Conservation (phyloP, 176 grass and related monocot species). For the Eragrostis curvula region DNA sequence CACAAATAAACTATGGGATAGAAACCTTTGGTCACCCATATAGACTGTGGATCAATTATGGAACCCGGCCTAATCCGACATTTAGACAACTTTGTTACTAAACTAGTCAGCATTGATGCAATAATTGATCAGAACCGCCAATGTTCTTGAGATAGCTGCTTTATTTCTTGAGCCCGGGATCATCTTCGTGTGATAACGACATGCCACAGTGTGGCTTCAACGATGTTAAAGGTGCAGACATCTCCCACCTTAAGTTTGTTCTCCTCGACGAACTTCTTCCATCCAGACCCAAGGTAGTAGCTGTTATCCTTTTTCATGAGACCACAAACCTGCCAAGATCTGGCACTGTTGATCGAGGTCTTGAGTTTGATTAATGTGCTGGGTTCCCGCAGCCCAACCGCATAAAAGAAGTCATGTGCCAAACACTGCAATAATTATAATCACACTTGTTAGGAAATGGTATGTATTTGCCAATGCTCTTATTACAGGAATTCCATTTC, state of each 20-base stretch:
- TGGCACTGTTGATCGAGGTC: not conserved
- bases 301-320: too few species aligned
- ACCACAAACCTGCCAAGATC: slow-evolving; percentile 21
- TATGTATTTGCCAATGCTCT: not conserved
- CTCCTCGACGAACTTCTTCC: slow-evolving; percentile 18
- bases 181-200: slow-evolving; percentile 1
- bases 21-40: too few species aligned
- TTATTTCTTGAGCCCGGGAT: not conserved
- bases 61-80: too few species aligned
- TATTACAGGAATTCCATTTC: not conserved
- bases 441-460: not conserved
- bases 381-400: not conserved
- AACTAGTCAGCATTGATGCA: too few species aligned
- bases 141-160: too few species aligned
- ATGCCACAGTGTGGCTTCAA: slow-evolving; percentile 23
- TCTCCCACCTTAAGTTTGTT: slow-evolving; percentile 36
- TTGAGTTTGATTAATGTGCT: slow-evolving; percentile 5
- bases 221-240: slow-evolving; percentile 26
- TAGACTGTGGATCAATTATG: too few species aligned
- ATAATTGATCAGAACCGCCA: too few species aligned
- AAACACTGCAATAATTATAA: not conserved
- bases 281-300: not conserved
- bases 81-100: too few species aligned
- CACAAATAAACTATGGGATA: too few species aligned
- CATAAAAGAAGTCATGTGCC: not conserved